A percentile compares a stretch with the other conserved stretches of the same genome.
phyloP scores from a whole-genome alignment of 1,284 basidiomycete genomes.

The Pterula multifida region DNA sequence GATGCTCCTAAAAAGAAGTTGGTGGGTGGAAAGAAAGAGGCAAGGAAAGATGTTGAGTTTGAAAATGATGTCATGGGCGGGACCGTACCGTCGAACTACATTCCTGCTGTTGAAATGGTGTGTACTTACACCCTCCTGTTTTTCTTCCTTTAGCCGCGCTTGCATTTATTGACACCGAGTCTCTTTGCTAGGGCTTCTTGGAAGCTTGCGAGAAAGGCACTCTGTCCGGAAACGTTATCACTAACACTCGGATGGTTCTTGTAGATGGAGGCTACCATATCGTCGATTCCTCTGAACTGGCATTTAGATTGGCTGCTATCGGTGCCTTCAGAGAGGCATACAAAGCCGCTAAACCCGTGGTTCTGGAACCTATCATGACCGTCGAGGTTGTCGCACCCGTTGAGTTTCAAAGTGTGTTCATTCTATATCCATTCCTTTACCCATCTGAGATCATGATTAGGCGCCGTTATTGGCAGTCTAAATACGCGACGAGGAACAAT shows the following conservation, averaged over 20 bases:
- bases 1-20: not conserved
- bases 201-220: slow-evolving; percentile 91
- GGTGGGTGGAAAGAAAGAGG: slow-evolving; percentile 33
- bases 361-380: slow-evolving; percentile 96
- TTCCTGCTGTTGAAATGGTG: slow-evolving; percentile 93
- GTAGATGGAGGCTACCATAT: slow-evolving; percentile 89
- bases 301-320: slow-evolving; percentile 85
- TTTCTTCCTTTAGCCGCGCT: slow-evolving; percentile 2
- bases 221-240: slow-evolving; percentile 83
- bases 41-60: slow-evolving; percentile 81
- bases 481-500: slow-evolving; percentile 94
- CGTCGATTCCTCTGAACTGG: slow-evolving; percentile 96
- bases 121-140: slow-evolving; percentile 8
- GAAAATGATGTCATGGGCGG: slow-evolving; percentile 88
- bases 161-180: not conserved
- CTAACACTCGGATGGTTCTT: slow-evolving; percentile 80
- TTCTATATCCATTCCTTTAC: not conserved
- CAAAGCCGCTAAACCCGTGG: slow-evolving; percentile 64
- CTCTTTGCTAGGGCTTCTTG: slow-evolving; percentile 67
- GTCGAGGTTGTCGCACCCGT: slow-evolving; percentile 95
- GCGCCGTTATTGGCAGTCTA: slow-evolving; percentile 85
- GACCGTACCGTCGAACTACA: slow-evolving; percentile 84
- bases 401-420: slow-evolving; percentile 83
- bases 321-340: slow-evolving; percentile 93
- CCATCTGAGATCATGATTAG: slow-evolving; percentile 19